Percentiles rank a stretch among this genome's conserved stretches.
phyloP scores from a whole-genome alignment of 2,329 filamentous ascomycete genomes.

The Phoma sp. region DNA sequence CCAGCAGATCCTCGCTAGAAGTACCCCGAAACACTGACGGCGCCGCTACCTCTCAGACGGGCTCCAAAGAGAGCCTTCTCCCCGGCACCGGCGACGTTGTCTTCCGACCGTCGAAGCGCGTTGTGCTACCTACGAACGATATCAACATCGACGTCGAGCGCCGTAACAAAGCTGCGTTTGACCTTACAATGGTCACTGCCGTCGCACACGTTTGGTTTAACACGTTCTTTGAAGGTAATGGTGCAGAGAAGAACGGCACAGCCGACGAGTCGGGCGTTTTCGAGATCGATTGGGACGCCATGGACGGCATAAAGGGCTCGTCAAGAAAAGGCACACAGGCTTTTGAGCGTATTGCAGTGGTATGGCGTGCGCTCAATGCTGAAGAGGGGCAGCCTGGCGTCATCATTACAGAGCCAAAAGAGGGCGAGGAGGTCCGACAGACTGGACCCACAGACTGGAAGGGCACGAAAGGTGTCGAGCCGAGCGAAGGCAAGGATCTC shows the following conservation, averaged over 20 bases:
- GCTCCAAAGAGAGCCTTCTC: slow-evolving; percentile 50
- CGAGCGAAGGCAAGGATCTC: slow-evolving; percentile 66
- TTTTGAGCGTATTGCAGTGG: slow-evolving; percentile 81
- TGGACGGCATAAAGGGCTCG: slow-evolving; percentile 96
- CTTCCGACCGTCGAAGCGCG: slow-evolving; percentile 72
- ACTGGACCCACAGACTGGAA: slow-evolving; percentile 77
- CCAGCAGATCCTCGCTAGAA: slow-evolving; percentile 28
- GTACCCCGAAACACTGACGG: slow-evolving; percentile 25
- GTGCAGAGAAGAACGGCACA: slow-evolving; percentile 71
- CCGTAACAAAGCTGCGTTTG: slow-evolving; percentile 77
- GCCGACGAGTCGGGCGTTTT: slow-evolving; percentile 75
- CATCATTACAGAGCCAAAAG: slow-evolving; percentile 69
- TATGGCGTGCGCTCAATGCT: slow-evolving; percentile 70
- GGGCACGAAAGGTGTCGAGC: slow-evolving; percentile 54
- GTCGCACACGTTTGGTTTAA: slow-evolving; percentile 99
- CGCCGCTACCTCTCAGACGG: slow-evolving; percentile 22
- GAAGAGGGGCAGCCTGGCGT: slow-evolving; percentile 43
- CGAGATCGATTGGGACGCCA: slow-evolving; percentile 74
- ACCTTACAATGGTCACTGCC: slow-evolving; percentile 87
- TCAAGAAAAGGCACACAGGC: slow-evolving; percentile 81
- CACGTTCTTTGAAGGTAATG: slow-evolving; percentile 84
- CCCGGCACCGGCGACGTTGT: slow-evolving; percentile 74
- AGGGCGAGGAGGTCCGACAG: slow-evolving; percentile 74
- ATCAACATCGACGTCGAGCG: slow-evolving; percentile 90
- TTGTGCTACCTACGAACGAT: slow-evolving; percentile 81